Conservation (phyloP, 352 stramenopile species). For the Thraustotheca clavata region DNA sequence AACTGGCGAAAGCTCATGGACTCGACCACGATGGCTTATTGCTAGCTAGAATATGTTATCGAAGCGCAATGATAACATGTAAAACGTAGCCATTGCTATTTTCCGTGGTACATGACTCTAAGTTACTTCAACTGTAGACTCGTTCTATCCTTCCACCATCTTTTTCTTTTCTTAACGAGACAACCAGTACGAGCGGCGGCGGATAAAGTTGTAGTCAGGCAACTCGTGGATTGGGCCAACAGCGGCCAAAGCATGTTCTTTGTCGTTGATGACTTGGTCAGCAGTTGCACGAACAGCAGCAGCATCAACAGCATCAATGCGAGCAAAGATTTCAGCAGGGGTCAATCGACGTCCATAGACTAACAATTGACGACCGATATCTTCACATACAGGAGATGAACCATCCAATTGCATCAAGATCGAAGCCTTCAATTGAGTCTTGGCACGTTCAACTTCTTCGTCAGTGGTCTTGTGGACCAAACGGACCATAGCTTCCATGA, state of each 20-base stretch:
- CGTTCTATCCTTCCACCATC: constrained; percentile 1
- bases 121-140: constrained; percentile 28
- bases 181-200: constrained; percentile 97
- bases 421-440: constrained; percentile 98
- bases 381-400: constrained; percentile 97
- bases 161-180: constrained; percentile 65
- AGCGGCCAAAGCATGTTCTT: constrained; percentile 97
- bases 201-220: constrained; percentile 99
- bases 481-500: constrained; percentile 92
- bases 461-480: constrained; percentile 95
- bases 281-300: constrained; percentile 87
- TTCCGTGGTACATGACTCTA: constrained; percentile 4
- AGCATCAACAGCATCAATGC: constrained; percentile 97
- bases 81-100: not conserved
- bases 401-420: constrained; percentile 99
- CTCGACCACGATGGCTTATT: not conserved
- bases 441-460: constrained; percentile 96
- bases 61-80: not conserved
- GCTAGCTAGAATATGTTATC: not conserved
- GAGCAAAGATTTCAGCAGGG: constrained; percentile 97
- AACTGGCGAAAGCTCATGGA: constrained; percentile 15
- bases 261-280: constrained; percentile 94
- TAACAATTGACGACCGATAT: constrained; percentile 98
- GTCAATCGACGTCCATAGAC: constrained; percentile 96
- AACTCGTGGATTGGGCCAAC: constrained; percentile 98